Conservation (phyloP, 1,284 basidiomycete species). For the Cryptococcus hybrid region DNA sequence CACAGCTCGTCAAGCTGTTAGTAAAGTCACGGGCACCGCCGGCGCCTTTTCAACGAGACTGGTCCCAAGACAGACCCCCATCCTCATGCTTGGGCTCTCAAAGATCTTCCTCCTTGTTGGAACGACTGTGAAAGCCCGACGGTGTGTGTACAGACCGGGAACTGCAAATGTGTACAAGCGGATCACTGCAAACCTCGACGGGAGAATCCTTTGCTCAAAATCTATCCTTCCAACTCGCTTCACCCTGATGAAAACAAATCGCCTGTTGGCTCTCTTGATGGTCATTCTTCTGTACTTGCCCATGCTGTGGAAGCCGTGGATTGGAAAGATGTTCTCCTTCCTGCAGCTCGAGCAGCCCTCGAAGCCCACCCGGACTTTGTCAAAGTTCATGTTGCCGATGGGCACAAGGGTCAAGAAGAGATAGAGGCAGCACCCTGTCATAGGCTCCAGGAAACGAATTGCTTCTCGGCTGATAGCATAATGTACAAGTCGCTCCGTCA, state of each 20-base stretch:
- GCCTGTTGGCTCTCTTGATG: slow-evolving; percentile 24
- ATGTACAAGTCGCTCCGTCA: slow-evolving; percentile 44
- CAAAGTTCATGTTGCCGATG: slow-evolving; percentile 45
- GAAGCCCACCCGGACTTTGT: slow-evolving; percentile 35
- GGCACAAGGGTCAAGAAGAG: slow-evolving; percentile 33
- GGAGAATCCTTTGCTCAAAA: slow-evolving; percentile 34
- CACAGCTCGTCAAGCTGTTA: slow-evolving; percentile 22
- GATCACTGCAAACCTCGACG: slow-evolving; percentile 39
- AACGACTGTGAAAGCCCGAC: slow-evolving; percentile 48
- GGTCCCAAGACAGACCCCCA: slow-evolving; percentile 8
- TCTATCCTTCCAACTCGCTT: slow-evolving; percentile 11
- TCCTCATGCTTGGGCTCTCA: slow-evolving; percentile 42
- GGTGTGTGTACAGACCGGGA: slow-evolving; percentile 48
- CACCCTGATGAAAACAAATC: slow-evolving; percentile 6
- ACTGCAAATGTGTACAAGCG: slow-evolving; percentile 47
- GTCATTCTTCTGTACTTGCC: slow-evolving; percentile 24
- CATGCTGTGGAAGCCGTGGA: slow-evolving; percentile 27
- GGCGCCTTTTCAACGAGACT: slow-evolving; percentile 5
- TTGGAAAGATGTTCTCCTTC: slow-evolving; percentile 45
- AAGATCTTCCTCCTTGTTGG: slow-evolving; percentile 44
- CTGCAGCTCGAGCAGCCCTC: slow-evolving; percentile 39
- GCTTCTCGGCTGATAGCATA: slow-evolving; percentile 49
- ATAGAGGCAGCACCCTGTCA: slow-evolving; percentile 42
- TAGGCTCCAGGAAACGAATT: slow-evolving; percentile 40
- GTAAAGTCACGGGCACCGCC: slow-evolving; percentile 18